phyloP scores from a whole-genome alignment of 202 grass and related monocot species.

The Zoysia matrella region DNA sequence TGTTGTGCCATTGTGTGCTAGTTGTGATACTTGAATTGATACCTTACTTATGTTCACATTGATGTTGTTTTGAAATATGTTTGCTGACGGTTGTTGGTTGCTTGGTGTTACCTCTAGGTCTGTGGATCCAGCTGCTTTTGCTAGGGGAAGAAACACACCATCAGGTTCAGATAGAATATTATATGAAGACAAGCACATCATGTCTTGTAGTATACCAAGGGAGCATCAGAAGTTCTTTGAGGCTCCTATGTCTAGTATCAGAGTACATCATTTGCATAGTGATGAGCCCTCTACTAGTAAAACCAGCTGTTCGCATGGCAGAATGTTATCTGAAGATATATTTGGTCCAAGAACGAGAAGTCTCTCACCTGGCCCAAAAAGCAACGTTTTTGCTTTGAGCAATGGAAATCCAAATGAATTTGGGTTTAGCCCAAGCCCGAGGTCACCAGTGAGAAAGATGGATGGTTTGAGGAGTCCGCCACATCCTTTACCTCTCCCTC shows the following conservation, averaged over 20 bases:
- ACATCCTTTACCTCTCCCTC: constrained; percentile 89
- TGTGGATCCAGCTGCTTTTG: constrained; percentile 52
- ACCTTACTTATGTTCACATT: neutral
- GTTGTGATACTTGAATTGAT: constrained; percentile 13
- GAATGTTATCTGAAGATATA: constrained; percentile 60
- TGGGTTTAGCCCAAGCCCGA: constrained; percentile 44
- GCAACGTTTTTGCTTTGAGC: constrained; percentile 40
- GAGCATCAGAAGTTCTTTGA: constrained; percentile 59
- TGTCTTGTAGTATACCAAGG: constrained; percentile 46
- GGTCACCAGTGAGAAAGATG: constrained; percentile 51
- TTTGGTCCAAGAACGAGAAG: constrained; percentile 56
- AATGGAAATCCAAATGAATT: constrained; percentile 65
- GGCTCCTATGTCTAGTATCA: constrained; percentile 45
- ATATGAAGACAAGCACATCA: constrained; percentile 53
- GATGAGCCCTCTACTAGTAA: constrained; percentile 58
- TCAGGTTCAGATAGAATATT: constrained; percentile 41
- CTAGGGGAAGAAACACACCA: constrained; percentile 51
- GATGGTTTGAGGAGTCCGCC: constrained; percentile 59
- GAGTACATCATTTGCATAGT: constrained; percentile 49
- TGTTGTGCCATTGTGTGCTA: neutral
- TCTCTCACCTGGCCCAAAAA: constrained; percentile 55
- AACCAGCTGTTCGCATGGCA: constrained; percentile 45
- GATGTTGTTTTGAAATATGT: neutral
- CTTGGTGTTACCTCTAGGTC: constrained; percentile 56
- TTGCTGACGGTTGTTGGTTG: constrained; percentile 29